Evolutionary conservation across 768 basidiomycete species (phyloP), one percentile per base, ranked within the genome.

Genomic region (Cantharellus anzutake): DNA sequence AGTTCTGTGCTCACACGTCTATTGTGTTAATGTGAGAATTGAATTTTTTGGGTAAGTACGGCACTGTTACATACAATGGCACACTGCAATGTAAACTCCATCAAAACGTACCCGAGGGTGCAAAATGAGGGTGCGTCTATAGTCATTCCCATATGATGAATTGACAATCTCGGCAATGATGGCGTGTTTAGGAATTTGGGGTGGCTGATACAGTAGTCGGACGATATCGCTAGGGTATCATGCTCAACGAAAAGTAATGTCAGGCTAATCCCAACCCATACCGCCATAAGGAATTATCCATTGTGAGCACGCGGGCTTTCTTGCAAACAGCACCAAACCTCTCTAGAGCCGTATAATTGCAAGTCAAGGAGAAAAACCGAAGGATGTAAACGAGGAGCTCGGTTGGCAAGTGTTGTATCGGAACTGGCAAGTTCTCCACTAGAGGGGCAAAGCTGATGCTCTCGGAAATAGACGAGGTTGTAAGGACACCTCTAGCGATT

Each of bases 61-160:
- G 20, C 20, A 29, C 20, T 29, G 20, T 14, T 5, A 62, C 62
- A n/a, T 56, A 62, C 62, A 94, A 69, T 91, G 90, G 66, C 90
- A 93, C 20, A 87, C 84, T 29, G 88, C 83, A 57, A 96, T 92
- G 68, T 94, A 94, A 5, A 90, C 82, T 2, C 92, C 92, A 62
- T 94, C 92, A 63, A 84, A 68, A 42, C 92, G 80, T 55, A 94
- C 69, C 53, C 92, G 78, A 11, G 90, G 89, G 60, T 89, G 85
- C 69, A 91, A 85, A 50, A 94, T 78, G 68, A 79, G 88, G 4
- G 86, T 71, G 20, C 81, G 81, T 42, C 92, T 78, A 71, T 80
- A 91, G 68, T 88, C 80, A 56, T 72, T 76, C 55, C 69, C 67
- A 68, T 80, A 81, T n/a, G 69, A 70, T 5, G 56, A 57, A 29